Base-by-base conservation (phyloP, 2,329 filamentous ascomycete genomes). In the Juglanconis juglandina region DNA sequence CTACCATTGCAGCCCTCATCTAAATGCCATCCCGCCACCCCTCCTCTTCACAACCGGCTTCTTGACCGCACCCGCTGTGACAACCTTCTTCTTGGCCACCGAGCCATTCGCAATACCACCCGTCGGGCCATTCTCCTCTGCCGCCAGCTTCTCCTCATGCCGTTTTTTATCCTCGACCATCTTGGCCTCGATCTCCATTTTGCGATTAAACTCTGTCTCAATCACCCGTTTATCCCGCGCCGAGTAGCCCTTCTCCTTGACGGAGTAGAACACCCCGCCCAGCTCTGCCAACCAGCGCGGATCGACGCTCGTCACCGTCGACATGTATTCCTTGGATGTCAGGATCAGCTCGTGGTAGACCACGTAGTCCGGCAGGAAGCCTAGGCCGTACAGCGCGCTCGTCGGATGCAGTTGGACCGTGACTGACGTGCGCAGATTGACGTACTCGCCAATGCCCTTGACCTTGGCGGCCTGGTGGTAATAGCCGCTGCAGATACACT, bases 301-400 rank as follows among this genome's bases (percentile, higher is more conserved):
- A 72, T 99, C 95, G 1, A 99, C 95, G 1, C 92, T 87, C 4
- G 95, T 99, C 9, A 99, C 95, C 4, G 92, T 96, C 3, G 91
- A 96, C 87, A 99, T 97, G 78, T 98, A 99, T 72, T 98, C 95
- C 72, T 96, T 97, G 60, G 88, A 91, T 0, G 95, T 99, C 63
- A 99, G 85, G 68, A 99, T 96, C 61, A 99, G 85, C 75, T 99
- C 95, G 79, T 99, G 95, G 75, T 99, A 99, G 47, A 99, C 87
- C 56, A 99, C 92, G 70, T 98, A 98, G 72, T 99, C 95, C 1
- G 96, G 95, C 32, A 96, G 85, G 74, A 96, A 96, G 4, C 95
- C 95, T 1, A 92, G 82, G 32, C 95, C 95, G 71, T 97, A 98
- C 0, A 99, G 83, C 1, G 95, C 92, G 65, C 88, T 93, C 0